Conservation (phyloP, 768 basidiomycete species). For the Lactarius sanguifluus region DNA sequence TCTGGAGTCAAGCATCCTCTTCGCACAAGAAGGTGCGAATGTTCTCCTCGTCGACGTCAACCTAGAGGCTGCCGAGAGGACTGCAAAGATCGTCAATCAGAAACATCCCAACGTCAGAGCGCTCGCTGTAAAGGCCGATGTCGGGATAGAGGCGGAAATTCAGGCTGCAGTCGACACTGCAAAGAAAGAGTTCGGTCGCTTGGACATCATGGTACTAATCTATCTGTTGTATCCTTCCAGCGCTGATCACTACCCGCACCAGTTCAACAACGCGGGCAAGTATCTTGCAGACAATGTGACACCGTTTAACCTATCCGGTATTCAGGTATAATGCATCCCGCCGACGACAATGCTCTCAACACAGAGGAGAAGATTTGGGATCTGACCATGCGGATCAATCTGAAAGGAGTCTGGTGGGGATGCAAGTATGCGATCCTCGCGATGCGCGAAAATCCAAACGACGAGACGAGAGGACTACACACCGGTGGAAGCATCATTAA, state of each 20-base stretch:
- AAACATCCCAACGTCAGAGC: constrained; percentile 70
- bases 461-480: constrained; percentile 75
- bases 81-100: constrained; percentile 58
- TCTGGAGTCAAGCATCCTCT: constrained; percentile 91
- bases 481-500: constrained; percentile 94
- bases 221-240: not conserved
- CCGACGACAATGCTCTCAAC: constrained; percentile 91
- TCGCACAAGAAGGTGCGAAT: constrained; percentile 92
- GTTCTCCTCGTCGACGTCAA: constrained; percentile 91
- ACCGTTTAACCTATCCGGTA: constrained; percentile 3
- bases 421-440: constrained; percentile 97
- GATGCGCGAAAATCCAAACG: constrained; percentile 90
- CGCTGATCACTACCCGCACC: constrained; percentile 6
- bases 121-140: constrained; percentile 76
- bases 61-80: constrained; percentile 65
- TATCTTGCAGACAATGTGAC: constrained; percentile 2
- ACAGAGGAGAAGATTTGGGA: constrained; percentile 98
- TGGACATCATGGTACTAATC: constrained; percentile 85
- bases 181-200: constrained; percentile 82
- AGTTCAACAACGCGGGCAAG: constrained; percentile 94
- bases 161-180: constrained; percentile 79
- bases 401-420: constrained; percentile 99
- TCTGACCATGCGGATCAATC: constrained; percentile 88
- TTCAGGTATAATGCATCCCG: constrained; percentile 95
- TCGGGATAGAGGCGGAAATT: constrained; percentile 84